Evolutionary conservation across 2,329 filamentous ascomycete genomes (phyloP), one percentile per base, ranked within the genome.

Genomic region (Aspergillus neoniger): DNA sequence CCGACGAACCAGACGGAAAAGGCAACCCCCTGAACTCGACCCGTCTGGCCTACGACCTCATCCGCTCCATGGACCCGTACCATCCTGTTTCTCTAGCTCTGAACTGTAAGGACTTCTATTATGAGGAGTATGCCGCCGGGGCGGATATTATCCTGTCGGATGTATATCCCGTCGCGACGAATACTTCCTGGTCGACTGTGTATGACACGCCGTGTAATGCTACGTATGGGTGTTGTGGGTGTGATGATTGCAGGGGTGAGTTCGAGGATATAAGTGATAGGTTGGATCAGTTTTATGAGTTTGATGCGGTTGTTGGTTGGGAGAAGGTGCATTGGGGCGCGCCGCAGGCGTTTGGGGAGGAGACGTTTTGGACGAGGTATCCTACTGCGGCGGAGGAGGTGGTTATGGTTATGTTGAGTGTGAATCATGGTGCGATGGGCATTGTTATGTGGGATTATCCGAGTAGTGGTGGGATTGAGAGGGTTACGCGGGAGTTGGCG

Each of bases 261-360:
- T 55, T 55, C 5, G 38, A 30, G 21, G 52, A 55, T 32, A 32
- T 55, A 2, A 19, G 21, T 9, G 8, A 12, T 5, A 14, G 52
- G 21, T 17, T 55, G 17, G 25, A 55, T 15, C n/a, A 25, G 8
- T 55, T 55, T n/a, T 12, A 10, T 8, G 14, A 5, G 1, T 55
- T 55, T 14, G 52, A 55, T 19, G 38, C 19, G n/a, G 3, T 32
- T 1, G 12, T 55, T 2, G 52, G 52, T 2, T 55, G 52, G 52
- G 52, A 55, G n/a, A 55, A 55, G 23, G 36, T 41, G 23, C 52
- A 55, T n/a, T 55, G 52, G 52, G 52, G 21, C 3, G 52, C 52
- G 52, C 52, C 52, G 15, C 52, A 55, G 38, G 52, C 52, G n/a
- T 55, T 55, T 9, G 52, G 52, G 52, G 28, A 55, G 5, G 52